Conservation (phyloP, 441 rosid genomes). For the Jatropha podagrica region DNA sequence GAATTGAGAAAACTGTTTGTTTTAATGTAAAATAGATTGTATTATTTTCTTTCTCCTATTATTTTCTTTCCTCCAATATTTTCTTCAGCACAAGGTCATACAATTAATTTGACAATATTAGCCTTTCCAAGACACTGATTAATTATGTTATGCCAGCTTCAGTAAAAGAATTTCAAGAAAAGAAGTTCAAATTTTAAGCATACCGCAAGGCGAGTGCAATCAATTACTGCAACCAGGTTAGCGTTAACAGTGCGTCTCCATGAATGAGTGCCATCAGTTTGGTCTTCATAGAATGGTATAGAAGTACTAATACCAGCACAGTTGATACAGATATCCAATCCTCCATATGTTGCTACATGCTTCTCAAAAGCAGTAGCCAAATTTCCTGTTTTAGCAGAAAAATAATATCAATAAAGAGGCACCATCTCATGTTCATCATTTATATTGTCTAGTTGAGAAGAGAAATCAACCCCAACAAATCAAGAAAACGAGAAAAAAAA, state of each 20-base stretch:
- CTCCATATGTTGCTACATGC: constrained; percentile 81
- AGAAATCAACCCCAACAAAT: not conserved
- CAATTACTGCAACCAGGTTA: constrained; percentile 64
- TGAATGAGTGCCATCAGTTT: constrained; percentile 65
- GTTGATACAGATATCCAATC: constrained; percentile 85
- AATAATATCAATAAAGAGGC: not conserved
- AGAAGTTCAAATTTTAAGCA: constrained; percentile 20
- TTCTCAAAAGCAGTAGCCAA: constrained; percentile 70
- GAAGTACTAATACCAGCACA: constrained; percentile 61
- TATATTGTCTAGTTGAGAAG: not conserved
- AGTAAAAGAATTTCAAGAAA: constrained; percentile 7
- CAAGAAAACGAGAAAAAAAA: not conserved
- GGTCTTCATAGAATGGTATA: constrained; percentile 50
- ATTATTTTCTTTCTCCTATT: too few species aligned
- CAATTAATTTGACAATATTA: not conserved
- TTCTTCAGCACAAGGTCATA: too few species aligned
- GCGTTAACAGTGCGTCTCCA: constrained; percentile 73
- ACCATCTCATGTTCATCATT: not conserved
- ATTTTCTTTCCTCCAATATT: too few species aligned
- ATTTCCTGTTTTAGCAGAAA: constrained; percentile 48
- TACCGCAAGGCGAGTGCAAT: constrained; percentile 85
- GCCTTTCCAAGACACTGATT: not conserved
- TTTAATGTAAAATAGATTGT: too few species aligned
- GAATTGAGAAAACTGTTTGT: too few species aligned
- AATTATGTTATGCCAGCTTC: not conserved